Evolutionary conservation across 2,329 filamentous ascomycete species (phyloP).

Genomic region (Leptosphaerulina australis): DNA sequence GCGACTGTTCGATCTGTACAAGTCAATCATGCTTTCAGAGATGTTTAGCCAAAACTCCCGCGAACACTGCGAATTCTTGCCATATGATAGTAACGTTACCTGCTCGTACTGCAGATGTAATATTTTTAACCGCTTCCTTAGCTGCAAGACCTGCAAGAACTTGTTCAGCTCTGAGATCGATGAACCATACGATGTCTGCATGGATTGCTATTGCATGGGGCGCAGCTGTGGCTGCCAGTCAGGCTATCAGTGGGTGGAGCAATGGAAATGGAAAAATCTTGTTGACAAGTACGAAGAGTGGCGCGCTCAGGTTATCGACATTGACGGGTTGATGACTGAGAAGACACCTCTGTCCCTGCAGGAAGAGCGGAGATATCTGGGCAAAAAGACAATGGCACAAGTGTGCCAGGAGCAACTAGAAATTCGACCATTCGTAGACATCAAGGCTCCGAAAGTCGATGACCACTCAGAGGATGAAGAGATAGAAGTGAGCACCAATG

Average conservation of each 20-base stretch:
- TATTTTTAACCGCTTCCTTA: slow-evolving; percentile 96
- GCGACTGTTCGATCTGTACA: slow-evolving; percentile 77
- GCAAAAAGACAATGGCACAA: slow-evolving; percentile 82
- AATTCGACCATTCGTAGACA: slow-evolving; percentile 80
- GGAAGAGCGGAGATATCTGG: slow-evolving; percentile 68
- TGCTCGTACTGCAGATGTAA: slow-evolving; percentile 96
- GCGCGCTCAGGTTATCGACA: slow-evolving; percentile 76
- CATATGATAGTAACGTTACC: slow-evolving; percentile 88
- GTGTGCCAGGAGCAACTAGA: slow-evolving; percentile 91
- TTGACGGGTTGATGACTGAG: slow-evolving; percentile 69
- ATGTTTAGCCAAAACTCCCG: slow-evolving; percentile 73
- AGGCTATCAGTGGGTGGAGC: slow-evolving; percentile 86
- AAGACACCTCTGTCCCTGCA: slow-evolving; percentile 73
- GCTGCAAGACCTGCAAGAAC: slow-evolving; percentile 82
- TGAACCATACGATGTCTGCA: slow-evolving; percentile 92
- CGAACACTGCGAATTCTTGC: slow-evolving; percentile 76
- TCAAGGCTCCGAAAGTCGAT: slow-evolving; percentile 65
- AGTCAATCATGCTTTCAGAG: slow-evolving; percentile 80
- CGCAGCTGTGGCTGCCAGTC: slow-evolving; percentile 90
- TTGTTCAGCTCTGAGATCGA: slow-evolving; percentile 71
- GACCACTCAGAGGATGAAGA: slow-evolving; percentile 57
- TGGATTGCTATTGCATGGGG: slow-evolving; percentile 99
- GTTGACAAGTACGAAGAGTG: slow-evolving; percentile 79
- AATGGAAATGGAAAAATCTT: slow-evolving; percentile 84
- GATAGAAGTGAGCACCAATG: slow-evolving; percentile 68